Percentiles rank a stretch among this genome's conserved stretches.
These are phyloP conservation scores for Globomyces pollinis-pini DNA, from an alignment of 192 early-diverging fungal genomes.

Conservation along the genomic window DNA sequence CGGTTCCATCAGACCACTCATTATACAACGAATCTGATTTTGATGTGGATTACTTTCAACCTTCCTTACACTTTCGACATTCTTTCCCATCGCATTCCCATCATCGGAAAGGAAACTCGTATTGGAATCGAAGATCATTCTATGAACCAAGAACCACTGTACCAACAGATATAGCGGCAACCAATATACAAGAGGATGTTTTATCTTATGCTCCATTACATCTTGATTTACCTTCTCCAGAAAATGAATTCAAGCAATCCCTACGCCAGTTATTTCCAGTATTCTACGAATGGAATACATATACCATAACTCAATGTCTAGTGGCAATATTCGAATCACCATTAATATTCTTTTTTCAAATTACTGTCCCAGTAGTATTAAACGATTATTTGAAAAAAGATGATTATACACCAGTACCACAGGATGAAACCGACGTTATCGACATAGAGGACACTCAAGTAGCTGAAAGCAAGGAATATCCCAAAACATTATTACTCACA, in stretches of 20 bases:
- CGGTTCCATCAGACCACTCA: not conserved
- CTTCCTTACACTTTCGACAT: conserved; percentile 15
- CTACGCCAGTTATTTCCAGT: conserved; percentile 44
- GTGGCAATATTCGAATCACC: conserved; percentile 46
- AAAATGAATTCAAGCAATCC: not conserved
- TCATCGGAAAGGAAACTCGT: not conserved
- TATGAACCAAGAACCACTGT: not conserved
- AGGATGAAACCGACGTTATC: no score
- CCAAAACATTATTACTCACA: not conserved
- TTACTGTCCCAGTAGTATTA: conserved; percentile 61
- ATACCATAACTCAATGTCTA: conserved; percentile 35
- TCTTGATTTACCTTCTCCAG: not conserved
- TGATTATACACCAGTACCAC: no score
- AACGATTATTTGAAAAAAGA: conserved; percentile 11
- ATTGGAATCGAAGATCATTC: not conserved
- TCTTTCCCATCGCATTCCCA: not conserved
- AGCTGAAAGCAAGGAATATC: not conserved
- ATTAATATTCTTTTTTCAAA: conserved; percentile 38
- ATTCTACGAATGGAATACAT: conserved; percentile 42
- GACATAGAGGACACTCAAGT: no score
- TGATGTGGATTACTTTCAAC: conserved; percentile 27
- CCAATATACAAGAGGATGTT: not conserved
- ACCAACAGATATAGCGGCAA: not conserved
- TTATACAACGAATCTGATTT: conserved; percentile 12
- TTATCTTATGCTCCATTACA: not conserved